Conservation (phyloP, 1,284 basidiomycete species). For the Amylostereum chailletii region DNA sequence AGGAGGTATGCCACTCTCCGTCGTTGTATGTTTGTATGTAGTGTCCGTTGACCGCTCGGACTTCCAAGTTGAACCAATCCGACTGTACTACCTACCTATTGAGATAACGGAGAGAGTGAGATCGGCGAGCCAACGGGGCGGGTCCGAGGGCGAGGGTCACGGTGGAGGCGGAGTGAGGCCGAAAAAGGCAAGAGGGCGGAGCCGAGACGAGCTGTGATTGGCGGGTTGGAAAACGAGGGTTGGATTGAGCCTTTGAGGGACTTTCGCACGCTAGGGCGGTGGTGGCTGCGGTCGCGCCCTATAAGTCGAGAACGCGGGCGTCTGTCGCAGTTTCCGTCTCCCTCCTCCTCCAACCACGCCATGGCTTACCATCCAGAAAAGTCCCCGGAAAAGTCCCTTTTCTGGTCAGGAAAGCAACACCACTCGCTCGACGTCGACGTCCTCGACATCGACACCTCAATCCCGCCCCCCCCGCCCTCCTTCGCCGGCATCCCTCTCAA, state of each 20-base stretch:
- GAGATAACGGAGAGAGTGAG: not conserved
- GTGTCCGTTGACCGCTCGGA: no score
- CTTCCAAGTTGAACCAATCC: no score
- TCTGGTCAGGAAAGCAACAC: conserved; percentile 16
- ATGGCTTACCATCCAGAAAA: not conserved
- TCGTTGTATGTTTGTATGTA: no score
- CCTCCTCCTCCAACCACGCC: not conserved
- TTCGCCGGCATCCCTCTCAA: conserved; percentile 68
- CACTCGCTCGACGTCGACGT: conserved; percentile 27
- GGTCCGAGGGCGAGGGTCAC: not conserved
- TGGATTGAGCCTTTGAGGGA: not conserved
- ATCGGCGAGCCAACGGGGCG: not conserved
- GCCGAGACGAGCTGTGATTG: not conserved
- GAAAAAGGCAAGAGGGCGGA: not conserved
- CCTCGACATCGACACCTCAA: conserved; percentile 21
- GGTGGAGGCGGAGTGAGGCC: not conserved
- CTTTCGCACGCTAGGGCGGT: not conserved
- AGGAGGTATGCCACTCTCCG: no score
- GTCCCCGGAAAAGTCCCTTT: conserved; percentile 7
- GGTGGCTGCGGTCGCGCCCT: not conserved
- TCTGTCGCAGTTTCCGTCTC: no score
- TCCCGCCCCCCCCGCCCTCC: conserved; percentile 34
- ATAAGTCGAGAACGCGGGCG: not conserved
- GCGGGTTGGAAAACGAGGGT: not conserved
- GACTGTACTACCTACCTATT: no score